A percentile compares a stretch with the other conserved stretches of the same genome.
These are phyloP conservation scores for Nematodospora valgi DNA, from an alignment of 805 yeast genomes.

Conservation along the genomic window DNA sequence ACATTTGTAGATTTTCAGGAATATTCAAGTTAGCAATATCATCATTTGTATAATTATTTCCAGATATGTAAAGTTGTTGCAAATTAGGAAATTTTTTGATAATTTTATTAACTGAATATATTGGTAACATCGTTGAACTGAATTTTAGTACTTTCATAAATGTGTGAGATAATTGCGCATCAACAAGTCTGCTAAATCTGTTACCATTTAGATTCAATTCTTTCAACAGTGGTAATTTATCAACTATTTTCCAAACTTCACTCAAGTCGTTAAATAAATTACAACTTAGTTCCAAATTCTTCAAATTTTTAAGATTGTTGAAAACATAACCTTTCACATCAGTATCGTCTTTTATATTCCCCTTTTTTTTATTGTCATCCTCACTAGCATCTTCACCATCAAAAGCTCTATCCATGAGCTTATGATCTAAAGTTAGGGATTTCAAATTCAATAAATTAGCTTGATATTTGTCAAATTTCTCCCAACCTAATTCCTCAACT, in stretches of 20 bases:
- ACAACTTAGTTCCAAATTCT: constrained; percentile 54
- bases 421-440: constrained; percentile 49
- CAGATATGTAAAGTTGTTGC: constrained; percentile 28
- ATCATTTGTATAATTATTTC: constrained; percentile 25
- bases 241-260: constrained; percentile 35
- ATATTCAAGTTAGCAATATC: constrained; percentile 12
- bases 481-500: constrained; percentile 66
- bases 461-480: constrained; percentile 47
- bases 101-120: constrained; percentile 13
- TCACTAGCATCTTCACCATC: constrained; percentile 7
- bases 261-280: constrained; percentile 49
- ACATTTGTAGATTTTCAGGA: constrained; percentile 6
- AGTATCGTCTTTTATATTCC: neutral
- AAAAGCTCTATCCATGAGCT: constrained; percentile 26
- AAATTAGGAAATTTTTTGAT: constrained; percentile 38
- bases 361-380: neutral
- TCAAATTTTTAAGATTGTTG: constrained; percentile 17
- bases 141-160: constrained; percentile 20
- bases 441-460: constrained; percentile 42
- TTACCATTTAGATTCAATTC: constrained; percentile 56
- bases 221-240: constrained; percentile 32
- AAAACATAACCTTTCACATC: constrained; percentile 3
- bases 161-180: constrained; percentile 5
- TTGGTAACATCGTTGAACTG: constrained; percentile 20
- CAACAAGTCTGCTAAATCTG: constrained; percentile 24